phyloP scores from a whole-genome alignment of 106 monocot genomes.

The Platanthera zijinensis region DNA sequence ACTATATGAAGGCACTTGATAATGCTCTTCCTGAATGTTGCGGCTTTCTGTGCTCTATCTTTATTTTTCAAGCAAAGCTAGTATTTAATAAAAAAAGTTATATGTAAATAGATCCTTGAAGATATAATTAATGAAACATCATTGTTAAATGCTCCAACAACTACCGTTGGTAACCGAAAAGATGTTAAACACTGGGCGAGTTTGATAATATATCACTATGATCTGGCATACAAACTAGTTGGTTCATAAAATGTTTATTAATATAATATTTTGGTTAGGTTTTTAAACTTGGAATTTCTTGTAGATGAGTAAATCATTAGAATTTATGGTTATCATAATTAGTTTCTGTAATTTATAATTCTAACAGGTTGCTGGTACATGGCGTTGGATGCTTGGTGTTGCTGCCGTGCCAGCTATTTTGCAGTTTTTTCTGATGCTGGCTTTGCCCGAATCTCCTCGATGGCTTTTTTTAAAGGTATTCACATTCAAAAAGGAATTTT shows the following conservation, averaged over 20 bases:
- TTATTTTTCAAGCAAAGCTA: no score
- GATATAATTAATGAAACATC: no score
- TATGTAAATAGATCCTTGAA: no score
- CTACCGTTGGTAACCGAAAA: no score
- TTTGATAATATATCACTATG: not conserved
- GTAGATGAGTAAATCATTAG: not conserved
- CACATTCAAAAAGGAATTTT: not conserved
- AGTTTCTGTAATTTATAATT: not conserved
- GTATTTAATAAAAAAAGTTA: no score
- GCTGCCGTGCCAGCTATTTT: constrained; percentile 65
- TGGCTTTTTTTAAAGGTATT: constrained; percentile 65
- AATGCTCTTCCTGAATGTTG: no score
- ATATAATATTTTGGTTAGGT: not conserved
- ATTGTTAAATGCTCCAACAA: no score
- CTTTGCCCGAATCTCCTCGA: constrained; percentile 70
- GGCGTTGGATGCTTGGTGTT: constrained; percentile 86
- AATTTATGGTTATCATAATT: not conserved
- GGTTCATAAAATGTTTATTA: not conserved
- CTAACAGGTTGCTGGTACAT: constrained; percentile 56
- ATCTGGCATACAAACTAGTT: not conserved
- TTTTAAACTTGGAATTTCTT: not conserved
- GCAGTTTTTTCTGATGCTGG: constrained; percentile 65
- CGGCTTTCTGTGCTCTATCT: no score
- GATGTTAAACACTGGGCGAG: no score
- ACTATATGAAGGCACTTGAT: no score